Evolutionary conservation across 768 basidiomycete species (phyloP).

Genomic region (Phylloporus rhodoxanthus): DNA sequence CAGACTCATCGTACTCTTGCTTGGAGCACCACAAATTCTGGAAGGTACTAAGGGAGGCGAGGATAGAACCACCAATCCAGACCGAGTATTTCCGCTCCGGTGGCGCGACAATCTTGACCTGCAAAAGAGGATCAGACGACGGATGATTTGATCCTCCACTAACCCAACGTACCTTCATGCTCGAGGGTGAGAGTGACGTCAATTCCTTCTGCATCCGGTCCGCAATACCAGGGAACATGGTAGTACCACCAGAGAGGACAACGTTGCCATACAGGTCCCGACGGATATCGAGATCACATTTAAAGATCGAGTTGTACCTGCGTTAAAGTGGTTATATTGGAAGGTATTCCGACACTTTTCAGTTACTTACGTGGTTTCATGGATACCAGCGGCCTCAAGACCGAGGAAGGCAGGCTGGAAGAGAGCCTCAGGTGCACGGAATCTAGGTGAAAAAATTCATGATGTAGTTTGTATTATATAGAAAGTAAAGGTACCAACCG

Average conservation of each 20-base stretch:
- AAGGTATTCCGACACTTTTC: background rate
- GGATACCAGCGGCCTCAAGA: constrained; percentile 82
- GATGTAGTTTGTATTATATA: background rate
- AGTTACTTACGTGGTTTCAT: constrained; percentile 51
- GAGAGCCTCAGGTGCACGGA: constrained; percentile 52
- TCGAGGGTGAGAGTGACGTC: constrained; percentile 68
- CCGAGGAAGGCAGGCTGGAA: constrained; percentile 56
- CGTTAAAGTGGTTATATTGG: constrained; percentile 1
- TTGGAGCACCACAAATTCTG: constrained; percentile 94
- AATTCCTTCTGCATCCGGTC: constrained; percentile 96
- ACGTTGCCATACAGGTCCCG: constrained; percentile 33
- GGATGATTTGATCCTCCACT: background rate
- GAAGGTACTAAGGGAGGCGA: constrained; percentile 91
- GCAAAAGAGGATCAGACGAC: constrained; percentile 1
- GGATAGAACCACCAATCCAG: constrained; percentile 87
- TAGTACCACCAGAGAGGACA: constrained; percentile 73
- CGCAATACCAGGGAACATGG: constrained; percentile 95
- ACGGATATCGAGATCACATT: constrained; percentile 66
- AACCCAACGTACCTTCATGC: constrained; percentile 63
- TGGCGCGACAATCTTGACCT: constrained; percentile 90
- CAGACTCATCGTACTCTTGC: constrained; percentile 87
- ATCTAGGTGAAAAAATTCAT: constrained; percentile 27
- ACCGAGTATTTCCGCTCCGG: constrained; percentile 94
- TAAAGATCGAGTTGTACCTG: constrained; percentile 54
- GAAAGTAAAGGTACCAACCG: constrained; percentile 31